These are phyloP conservation scores for Uromyces viciae-fabae DNA, from an alignment of 1,284 basidiomycete genomes.

Conservation along the genomic window DNA sequence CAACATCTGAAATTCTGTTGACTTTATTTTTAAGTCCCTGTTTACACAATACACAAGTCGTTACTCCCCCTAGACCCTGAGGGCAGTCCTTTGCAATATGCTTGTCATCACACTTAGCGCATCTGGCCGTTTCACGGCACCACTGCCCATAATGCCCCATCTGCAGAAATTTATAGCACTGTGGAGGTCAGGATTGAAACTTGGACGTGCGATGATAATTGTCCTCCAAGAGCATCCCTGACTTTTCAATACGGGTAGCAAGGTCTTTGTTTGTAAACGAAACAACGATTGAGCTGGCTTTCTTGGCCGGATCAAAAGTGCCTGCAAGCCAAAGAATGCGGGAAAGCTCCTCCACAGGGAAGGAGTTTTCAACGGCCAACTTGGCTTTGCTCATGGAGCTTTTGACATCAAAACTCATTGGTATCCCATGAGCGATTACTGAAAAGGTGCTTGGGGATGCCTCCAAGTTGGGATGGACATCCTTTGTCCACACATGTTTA, in stretches of 20 bases:
- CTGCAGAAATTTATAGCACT: conserved; percentile 13
- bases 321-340: not conserved
- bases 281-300: not conserved
- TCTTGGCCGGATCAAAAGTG: not conserved
- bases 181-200: not conserved
- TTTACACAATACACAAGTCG: not conserved
- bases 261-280: not conserved
- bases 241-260: not conserved
- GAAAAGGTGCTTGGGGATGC: not conserved
- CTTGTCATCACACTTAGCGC: not conserved
- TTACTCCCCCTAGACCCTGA: not conserved
- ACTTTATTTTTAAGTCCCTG: not conserved
- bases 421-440: not conserved
- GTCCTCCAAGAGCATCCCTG: not conserved
- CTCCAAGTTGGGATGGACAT: not conserved
- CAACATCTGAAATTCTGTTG: not conserved
- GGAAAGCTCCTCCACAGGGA: not conserved
- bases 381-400: not conserved
- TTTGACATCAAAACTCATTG: not conserved
- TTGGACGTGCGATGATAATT: not conserved
- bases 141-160: not conserved
- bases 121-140: not conserved
- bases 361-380: not conserved
- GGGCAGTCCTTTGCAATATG: conserved; percentile 2
- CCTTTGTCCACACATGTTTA: not conserved